Evolutionary conservation across 306 rosid genomes (phyloP).

Genomic region (Canavalia ensiformis): DNA sequence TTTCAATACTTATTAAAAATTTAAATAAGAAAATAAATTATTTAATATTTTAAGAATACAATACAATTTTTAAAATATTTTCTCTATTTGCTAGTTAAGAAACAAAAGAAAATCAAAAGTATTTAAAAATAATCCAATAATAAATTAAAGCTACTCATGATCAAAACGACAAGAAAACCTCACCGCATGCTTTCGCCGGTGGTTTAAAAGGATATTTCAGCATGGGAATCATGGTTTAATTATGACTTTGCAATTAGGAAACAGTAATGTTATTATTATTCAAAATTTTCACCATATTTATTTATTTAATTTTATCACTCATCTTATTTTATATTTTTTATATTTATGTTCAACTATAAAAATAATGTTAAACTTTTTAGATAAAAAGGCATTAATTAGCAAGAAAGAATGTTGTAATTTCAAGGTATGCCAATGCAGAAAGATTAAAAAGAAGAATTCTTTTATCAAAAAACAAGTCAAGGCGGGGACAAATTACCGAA

Average conservation of each 20-base stretch:
- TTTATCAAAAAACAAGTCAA: conserved; percentile 34
- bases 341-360: too few species aligned
- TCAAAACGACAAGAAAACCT: not conserved
- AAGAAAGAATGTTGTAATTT: not conserved
- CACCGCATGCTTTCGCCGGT: not conserved
- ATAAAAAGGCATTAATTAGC: too few species aligned
- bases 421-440: not conserved
- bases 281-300: too few species aligned
- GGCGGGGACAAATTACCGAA: not conserved
- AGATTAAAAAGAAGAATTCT: not conserved
- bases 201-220: not conserved
- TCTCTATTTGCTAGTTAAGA: not conserved
- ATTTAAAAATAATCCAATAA: too few species aligned
- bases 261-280: too few species aligned
- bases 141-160: not conserved
- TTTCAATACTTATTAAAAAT: not conserved
- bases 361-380: too few species aligned
- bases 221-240: not conserved
- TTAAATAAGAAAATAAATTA: not conserved
- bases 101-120: too few species aligned
- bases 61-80: not conserved
- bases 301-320: too few species aligned
- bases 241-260: not conserved
- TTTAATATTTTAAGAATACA: not conserved
- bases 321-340: too few species aligned